Conservation (phyloP, 1,284 basidiomycete species). For the Lignosus rhinocerotis region DNA sequence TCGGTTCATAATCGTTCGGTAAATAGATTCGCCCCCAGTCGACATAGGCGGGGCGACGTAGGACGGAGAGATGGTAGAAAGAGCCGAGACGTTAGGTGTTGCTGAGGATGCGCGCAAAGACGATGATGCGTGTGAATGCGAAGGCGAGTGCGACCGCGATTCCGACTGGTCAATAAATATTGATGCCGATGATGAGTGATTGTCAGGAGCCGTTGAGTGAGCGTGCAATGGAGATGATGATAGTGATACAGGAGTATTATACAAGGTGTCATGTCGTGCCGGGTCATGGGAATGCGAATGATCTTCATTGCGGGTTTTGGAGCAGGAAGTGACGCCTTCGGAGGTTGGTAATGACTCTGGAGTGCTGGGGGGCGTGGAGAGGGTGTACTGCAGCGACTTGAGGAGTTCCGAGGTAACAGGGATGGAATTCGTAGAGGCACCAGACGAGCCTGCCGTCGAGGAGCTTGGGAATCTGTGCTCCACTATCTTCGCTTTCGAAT, state of each 20-base stretch:
- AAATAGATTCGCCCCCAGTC: constrained; percentile 89
- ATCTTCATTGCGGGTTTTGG: constrained; percentile 3
- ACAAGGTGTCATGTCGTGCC: constrained; percentile 18
- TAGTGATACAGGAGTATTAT: constrained; percentile 19
- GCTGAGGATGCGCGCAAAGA: constrained; percentile 7
- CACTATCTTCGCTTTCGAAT: not conserved
- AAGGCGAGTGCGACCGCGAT: constrained; percentile 9
- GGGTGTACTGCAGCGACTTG: not conserved
- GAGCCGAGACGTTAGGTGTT: constrained; percentile 12
- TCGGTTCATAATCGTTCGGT: constrained; percentile 94
- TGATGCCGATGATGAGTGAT: constrained; percentile 11
- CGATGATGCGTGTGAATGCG: constrained; percentile 7
- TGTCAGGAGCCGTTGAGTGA: constrained; percentile 17
- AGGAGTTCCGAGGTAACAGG: constrained; percentile 4
- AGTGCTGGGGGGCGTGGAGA: not conserved
- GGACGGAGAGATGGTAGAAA: constrained; percentile 12
- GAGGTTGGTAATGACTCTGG: not conserved
- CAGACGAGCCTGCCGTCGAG: not conserved
- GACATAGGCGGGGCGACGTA: constrained; percentile 21
- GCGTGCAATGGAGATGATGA: constrained; percentile 11
- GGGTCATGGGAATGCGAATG: constrained; percentile 2
- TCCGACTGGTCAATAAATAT: constrained; percentile 16
- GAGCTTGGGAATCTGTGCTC: not conserved
- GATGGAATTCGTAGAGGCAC: not conserved
- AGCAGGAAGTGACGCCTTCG: not conserved